Evolutionary conservation across 306 rosid species (phyloP), one percentile per base, ranked within the genome.

Genomic region (Aeschynomene evenia): DNA sequence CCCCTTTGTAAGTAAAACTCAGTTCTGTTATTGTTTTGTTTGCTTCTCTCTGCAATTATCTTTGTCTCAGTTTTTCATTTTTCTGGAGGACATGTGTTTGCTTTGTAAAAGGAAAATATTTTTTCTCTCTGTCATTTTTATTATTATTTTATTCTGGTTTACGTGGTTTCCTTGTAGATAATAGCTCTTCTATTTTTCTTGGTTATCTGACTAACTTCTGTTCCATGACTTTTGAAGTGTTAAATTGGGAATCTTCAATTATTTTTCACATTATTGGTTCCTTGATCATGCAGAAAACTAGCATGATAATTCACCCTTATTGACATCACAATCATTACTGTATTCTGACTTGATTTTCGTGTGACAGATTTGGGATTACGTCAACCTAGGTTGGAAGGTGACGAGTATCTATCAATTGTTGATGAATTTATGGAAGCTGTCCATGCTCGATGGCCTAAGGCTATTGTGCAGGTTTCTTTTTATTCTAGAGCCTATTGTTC

Each of bases 341-440:
- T 81, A 40, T 83, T 77, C 36, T 68, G 57, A 82, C 77, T 67
- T 79, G 83, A 58, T 77, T 75, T 87, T 81, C 68, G 59, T 78
- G 71, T 78, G 80, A 37, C 79, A 91, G 97, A 91, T 86, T 83
- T 91, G 73, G 97, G 97, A 82, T 78, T 91, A 61, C 83, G 97
- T 63, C 96, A 86, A 68, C 93, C 87, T 62, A 88, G 97, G 85
- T 81, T 91, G 87, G 97, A 91, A 74, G 97, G 96, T 74, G 96
- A 91, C 61, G 96, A 91, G 73, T 91, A 91, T 72, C 73, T 91
- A 57, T 75, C 88, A 28, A 80, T 91, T 78, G 88, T 91, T 60
- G 97, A 91, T 76, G 97, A 91, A 84, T 85, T 91, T 87, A 86
- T 91, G 93, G 91, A 86, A 83, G 97, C 96, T 19, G 91, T 84